phyloP scores from a whole-genome alignment of 352 stramenopile genomes.

The Pythium sp. region DNA sequence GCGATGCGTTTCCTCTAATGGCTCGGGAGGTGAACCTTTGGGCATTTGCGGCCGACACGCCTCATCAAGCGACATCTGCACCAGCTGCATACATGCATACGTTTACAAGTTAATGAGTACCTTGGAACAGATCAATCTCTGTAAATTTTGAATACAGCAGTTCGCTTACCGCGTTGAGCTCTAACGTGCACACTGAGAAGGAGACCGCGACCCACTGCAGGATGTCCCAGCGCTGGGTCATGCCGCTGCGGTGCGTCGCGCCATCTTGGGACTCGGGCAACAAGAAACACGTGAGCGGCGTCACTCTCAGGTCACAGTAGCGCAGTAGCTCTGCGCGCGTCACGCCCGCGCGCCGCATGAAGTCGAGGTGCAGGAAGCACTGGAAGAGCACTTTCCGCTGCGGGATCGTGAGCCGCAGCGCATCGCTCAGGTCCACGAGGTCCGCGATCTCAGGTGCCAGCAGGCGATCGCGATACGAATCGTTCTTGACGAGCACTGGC shows the following conservation, averaged over 20 bases:
- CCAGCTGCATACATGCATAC: slow-evolving; percentile 19
- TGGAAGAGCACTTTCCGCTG: slow-evolving; percentile 64
- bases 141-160: background rate
- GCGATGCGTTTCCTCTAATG: background rate
- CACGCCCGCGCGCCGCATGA: slow-evolving; percentile 46
- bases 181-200: slow-evolving; percentile 64
- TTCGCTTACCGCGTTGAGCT: slow-evolving; percentile 22
- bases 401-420: slow-evolving; percentile 40
- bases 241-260: slow-evolving; percentile 35
- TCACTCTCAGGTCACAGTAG: slow-evolving; percentile 47
- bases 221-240: slow-evolving; percentile 52
- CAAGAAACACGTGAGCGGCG: slow-evolving; percentile 31
- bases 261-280: slow-evolving; percentile 25
- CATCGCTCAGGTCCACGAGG: slow-evolving; percentile 52
- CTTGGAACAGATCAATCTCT: background rate
- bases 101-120: background rate
- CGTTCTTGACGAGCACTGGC: slow-evolving; percentile 44
- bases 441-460: slow-evolving; percentile 57
- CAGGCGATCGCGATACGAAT: slow-evolving; percentile 62
- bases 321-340: slow-evolving; percentile 51
- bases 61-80: slow-evolving; percentile 24
- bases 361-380: slow-evolving; percentile 63
- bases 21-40: background rate
- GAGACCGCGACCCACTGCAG: slow-evolving; percentile 45
- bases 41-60: slow-evolving; percentile 5